Evolutionary conservation across 768 basidiomycete genomes (phyloP).

Genomic region (Suillus bovinus): DNA sequence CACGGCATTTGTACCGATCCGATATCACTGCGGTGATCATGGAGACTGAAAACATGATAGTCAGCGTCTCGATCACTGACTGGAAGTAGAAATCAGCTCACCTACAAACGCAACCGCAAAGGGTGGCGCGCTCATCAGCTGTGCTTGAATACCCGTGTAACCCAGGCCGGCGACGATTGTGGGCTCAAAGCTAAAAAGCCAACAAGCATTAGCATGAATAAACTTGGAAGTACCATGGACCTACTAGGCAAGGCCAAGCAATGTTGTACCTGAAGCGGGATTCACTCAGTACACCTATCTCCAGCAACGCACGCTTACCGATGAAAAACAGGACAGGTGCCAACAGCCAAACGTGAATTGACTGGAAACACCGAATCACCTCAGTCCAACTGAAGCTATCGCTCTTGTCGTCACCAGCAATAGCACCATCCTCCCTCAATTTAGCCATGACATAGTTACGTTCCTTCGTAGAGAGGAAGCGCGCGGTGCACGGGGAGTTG

Average conservation of each 20-base stretch:
- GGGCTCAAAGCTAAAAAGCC: slow-evolving; percentile 60
- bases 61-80: not conserved
- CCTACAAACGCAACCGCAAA: slow-evolving; percentile 51
- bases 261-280: slow-evolving; percentile 17
- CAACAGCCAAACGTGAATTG: slow-evolving; percentile 57
- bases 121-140: slow-evolving; percentile 64
- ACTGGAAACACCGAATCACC: slow-evolving; percentile 45
- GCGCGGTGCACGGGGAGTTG: slow-evolving; percentile 40
- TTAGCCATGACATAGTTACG: slow-evolving; percentile 43
- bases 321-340: slow-evolving; percentile 52
- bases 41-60: slow-evolving; percentile 31
- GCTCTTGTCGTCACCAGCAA: slow-evolving; percentile 40
- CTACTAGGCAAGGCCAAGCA: slow-evolving; percentile 26
- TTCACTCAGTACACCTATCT: not conserved
- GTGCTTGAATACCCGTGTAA: slow-evolving; percentile 51
- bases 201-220: slow-evolving; percentile 40
- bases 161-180: slow-evolving; percentile 68
- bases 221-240: slow-evolving; percentile 35
- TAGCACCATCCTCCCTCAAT: slow-evolving; percentile 27
- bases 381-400: slow-evolving; percentile 61
- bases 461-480: slow-evolving; percentile 53
- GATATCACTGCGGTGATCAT: slow-evolving; percentile 48
- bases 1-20: slow-evolving; percentile 53
- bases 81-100: slow-evolving; percentile 25
- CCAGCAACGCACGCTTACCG: slow-evolving; percentile 35